Conservation (phyloP, 2,329 filamentous ascomycete species). For the Cryphonectria nitschkei region DNA sequence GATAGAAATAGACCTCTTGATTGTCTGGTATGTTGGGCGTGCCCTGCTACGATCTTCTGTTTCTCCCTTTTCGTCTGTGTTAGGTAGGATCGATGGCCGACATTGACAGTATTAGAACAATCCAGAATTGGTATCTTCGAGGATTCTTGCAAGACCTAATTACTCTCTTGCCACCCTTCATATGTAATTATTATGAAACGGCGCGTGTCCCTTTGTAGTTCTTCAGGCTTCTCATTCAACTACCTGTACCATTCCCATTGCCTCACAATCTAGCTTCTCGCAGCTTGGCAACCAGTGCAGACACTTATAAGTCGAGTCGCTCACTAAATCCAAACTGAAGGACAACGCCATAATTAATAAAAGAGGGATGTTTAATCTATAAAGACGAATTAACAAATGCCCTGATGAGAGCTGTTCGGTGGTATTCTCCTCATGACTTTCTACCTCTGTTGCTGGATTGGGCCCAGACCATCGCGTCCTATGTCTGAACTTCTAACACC, state of each 20-base stretch:
- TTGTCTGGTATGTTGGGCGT: too few species aligned
- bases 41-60: not conserved
- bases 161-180: too few species aligned
- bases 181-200: too few species aligned
- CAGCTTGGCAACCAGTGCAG: too few species aligned
- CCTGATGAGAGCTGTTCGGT: not conserved
- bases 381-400: not conserved
- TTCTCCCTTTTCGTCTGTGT: not conserved
- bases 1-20: not conserved
- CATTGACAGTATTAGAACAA: not conserved
- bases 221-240: too few species aligned
- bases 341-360: too few species aligned
- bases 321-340: too few species aligned
- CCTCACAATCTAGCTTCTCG: too few species aligned
- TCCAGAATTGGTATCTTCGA: not conserved
- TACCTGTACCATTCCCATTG: too few species aligned
- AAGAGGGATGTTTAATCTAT: not conserved
- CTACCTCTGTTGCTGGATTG: not conserved
- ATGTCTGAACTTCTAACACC: not conserved
- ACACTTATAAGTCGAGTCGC: too few species aligned
- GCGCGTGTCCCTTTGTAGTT: too few species aligned
- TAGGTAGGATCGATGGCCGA: not conserved
- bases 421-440: not conserved
- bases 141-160: too few species aligned
- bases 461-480: not conserved